A percentile compares a stretch with the other conserved stretches of the same genome.
These are phyloP conservation scores for Leishmania major DNA, from an alignment of 208 protist genomes.

Conservation along the genomic window DNA sequence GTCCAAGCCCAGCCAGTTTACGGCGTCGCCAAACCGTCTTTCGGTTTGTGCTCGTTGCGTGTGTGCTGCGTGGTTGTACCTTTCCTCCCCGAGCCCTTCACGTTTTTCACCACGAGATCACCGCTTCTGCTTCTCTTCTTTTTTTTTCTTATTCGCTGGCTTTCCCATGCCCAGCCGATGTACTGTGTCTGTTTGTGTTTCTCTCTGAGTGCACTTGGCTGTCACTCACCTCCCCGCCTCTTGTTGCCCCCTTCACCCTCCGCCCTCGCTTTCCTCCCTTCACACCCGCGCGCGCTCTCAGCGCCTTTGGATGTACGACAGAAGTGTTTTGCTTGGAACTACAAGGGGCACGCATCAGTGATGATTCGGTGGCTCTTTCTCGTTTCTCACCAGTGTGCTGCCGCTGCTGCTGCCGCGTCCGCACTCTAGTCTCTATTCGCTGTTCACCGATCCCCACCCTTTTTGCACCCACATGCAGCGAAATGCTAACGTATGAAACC, in stretches of 20 bases:
- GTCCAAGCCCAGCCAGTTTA: not conserved
- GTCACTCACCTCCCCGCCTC: not conserved
- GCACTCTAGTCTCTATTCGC: not conserved
- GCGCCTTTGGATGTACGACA: not conserved
- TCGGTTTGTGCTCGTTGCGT: not conserved
- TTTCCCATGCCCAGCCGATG: not conserved
- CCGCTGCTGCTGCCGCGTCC: not conserved
- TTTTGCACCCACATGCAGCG: not conserved
- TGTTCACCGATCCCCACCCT: not conserved
- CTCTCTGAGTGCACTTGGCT: not conserved
- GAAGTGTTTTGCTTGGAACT: constrained; percentile 10
- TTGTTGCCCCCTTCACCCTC: too few species aligned
- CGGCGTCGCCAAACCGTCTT: not conserved
- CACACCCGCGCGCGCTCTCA: not conserved
- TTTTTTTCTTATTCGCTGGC: not conserved
- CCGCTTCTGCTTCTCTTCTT: not conserved
- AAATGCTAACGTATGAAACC: not conserved
- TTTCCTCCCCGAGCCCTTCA: not conserved
- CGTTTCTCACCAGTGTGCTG: not conserved
- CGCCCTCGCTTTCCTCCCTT: not conserved
- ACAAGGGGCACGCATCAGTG: not conserved
- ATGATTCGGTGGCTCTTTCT: not conserved
- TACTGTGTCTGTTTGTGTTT: not conserved
- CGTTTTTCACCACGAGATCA: not conserved
- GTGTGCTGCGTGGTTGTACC: not conserved